Percentiles rank a stretch among this genome's conserved stretches.
Conservation (phyloP, 176 grass and related monocot species). For the Avena atlantica region DNA sequence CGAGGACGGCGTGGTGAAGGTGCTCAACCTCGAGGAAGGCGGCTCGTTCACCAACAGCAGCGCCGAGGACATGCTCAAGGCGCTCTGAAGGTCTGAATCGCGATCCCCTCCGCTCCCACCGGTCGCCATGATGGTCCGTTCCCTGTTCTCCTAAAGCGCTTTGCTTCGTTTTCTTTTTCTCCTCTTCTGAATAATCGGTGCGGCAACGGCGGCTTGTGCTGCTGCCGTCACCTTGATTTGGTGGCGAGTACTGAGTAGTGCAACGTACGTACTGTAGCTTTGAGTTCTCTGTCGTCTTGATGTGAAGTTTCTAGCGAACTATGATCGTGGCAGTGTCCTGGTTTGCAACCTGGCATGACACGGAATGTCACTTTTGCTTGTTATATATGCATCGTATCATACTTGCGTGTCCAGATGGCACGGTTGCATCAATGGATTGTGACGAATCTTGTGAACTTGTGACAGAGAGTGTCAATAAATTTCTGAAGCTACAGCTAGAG, state of each 20-base stretch:
- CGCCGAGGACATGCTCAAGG: slow-evolving; percentile 87
- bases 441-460: not conserved
- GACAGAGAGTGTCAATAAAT: not conserved
- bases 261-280: not conserved
- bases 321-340: slow-evolving; percentile 1
- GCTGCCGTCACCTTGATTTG: slow-evolving; percentile 1
- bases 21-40: slow-evolving; percentile 97
- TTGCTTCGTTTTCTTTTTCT: not conserved
- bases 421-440: too few relatives aligned
- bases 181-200: slow-evolving; percentile 33
- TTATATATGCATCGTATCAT: not conserved
- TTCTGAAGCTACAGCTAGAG: not conserved
- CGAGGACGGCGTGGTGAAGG: slow-evolving; percentile 86
- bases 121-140: not conserved
- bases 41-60: slow-evolving; percentile 91
- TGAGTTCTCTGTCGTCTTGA: not conserved
- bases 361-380: not conserved
- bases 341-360: not conserved
- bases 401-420: not conserved
- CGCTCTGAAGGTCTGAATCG: slow-evolving; percentile 51
- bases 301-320: slow-evolving; percentile 31
- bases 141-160: not conserved
- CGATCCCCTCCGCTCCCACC: not conserved
- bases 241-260: not conserved
- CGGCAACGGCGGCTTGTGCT: not conserved